Conservation (phyloP, 345 rosid species). For the Hibiscus trionum region DNA sequence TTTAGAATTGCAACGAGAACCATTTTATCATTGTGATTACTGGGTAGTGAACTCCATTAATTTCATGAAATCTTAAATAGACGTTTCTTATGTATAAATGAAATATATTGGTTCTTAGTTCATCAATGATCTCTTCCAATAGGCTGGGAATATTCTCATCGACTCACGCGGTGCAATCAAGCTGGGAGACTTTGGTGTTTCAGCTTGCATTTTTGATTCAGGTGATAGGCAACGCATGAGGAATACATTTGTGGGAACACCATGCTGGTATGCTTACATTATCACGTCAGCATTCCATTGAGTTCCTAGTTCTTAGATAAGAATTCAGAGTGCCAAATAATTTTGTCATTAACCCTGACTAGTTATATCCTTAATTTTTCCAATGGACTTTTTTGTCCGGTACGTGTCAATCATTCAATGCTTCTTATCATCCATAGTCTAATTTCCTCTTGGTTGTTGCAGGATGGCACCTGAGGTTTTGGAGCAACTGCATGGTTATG, state of each 20-base stretch:
- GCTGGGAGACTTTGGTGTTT: constrained; percentile 95
- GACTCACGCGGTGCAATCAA: constrained; percentile 76
- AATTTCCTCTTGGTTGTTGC: constrained; percentile 14
- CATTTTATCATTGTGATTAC: neutral
- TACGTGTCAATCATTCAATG: neutral
- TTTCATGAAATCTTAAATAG: neutral
- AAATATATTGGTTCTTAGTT: neutral
- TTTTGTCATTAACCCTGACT: neutral
- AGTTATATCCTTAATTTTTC: neutral
- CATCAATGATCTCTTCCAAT: constrained; percentile 5
- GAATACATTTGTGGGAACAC: constrained; percentile 99
- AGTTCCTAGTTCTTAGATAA: neutral
- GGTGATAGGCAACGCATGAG: constrained; percentile 97
- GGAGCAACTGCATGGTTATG: constrained; percentile 98
- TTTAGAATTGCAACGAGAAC: neutral
- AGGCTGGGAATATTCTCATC: constrained; percentile 94
- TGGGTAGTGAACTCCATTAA: constrained; percentile 6
- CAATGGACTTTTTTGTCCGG: neutral
- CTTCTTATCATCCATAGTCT: constrained; percentile 7
- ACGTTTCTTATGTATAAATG: neutral
- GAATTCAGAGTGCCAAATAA: neutral
- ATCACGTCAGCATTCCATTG: neutral
- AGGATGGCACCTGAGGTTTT: constrained; percentile 99
- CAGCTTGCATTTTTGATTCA: constrained; percentile 95
- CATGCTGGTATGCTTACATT: constrained; percentile 71